These are phyloP conservation scores for Musa schizocarpa DNA, from an alignment of 176 grass and related monocot species.

Conservation along the genomic window DNA sequence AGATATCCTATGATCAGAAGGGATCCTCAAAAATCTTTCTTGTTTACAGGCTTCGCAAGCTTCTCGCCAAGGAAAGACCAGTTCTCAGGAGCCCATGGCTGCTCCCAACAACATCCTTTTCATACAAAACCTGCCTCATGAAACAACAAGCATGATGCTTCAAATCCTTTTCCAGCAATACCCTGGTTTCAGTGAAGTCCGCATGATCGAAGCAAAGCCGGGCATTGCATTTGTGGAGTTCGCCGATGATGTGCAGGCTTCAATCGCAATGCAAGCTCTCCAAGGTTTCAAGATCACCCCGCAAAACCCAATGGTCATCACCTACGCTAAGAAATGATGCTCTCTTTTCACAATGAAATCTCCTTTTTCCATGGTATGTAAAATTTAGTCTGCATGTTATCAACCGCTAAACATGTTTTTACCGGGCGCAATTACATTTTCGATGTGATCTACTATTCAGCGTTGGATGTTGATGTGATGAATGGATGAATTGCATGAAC, in stretches of 20 bases:
- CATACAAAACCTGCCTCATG: constrained; percentile 74
- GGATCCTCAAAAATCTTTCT: not conserved
- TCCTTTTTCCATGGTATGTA: too few relatives aligned
- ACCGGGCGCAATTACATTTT: too few relatives aligned
- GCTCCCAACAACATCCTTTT: constrained; percentile 94
- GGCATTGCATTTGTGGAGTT: constrained; percentile 96
- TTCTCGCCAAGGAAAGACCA: constrained; percentile 31
- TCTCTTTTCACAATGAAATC: not conserved
- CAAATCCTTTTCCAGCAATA: constrained; percentile 97
- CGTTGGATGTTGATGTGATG: too few relatives aligned
- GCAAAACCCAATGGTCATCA: constrained; percentile 72
- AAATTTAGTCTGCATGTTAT: too few relatives aligned
- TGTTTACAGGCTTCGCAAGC: constrained; percentile 40
- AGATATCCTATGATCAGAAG: not conserved
- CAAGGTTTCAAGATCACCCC: constrained; percentile 95
- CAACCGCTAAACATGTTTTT: too few relatives aligned
- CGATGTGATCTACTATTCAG: too few relatives aligned
- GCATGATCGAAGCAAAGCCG: constrained; percentile 84
- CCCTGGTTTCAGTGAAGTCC: constrained; percentile 86
- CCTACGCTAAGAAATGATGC: constrained; percentile 82
- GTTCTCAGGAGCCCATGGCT: constrained; percentile 40
- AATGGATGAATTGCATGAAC: too few relatives aligned
- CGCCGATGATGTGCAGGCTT: constrained; percentile 64
- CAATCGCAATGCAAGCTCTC: constrained; percentile 79
- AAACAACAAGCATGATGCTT: constrained; percentile 87